Conservation (phyloP, 371 early-diverging fungal species). For the Haplosporangium sp. region DNA sequence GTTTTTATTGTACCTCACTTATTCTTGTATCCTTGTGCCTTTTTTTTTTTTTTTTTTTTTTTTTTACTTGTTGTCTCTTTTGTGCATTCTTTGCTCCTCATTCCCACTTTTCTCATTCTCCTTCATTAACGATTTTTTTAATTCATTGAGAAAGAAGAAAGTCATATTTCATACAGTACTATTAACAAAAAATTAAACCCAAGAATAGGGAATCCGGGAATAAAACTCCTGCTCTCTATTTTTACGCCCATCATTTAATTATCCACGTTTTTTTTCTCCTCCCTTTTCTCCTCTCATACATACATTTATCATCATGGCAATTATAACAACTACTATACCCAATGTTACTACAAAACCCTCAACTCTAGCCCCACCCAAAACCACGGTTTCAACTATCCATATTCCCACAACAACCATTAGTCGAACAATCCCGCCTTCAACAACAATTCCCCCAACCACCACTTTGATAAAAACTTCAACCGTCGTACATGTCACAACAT, state of each 20-base stretch:
- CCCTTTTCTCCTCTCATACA: neutral
- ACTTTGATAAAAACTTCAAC: neutral
- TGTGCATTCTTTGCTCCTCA: conserved; percentile 18
- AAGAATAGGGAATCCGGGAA: too few species aligned
- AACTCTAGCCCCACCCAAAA: neutral
- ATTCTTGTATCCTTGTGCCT: neutral
- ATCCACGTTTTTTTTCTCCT: too few species aligned
- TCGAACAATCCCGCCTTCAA: neutral
- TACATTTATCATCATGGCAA: neutral
- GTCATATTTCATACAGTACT: neutral
- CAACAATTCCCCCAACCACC: neutral
- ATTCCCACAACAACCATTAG: neutral
- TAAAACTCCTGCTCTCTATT: too few species aligned
- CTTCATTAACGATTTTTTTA: neutral
- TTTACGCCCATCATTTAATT: too few species aligned
- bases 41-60: conserved; percentile 7
- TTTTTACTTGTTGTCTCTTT: conserved; percentile 5
- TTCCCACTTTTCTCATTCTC: conserved; percentile 8
- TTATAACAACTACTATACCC: neutral
- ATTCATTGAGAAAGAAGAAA: neutral
- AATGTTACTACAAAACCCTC: neutral
- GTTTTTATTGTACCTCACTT: neutral
- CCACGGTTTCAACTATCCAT: neutral
- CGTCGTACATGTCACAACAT: neutral
- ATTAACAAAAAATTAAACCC: too few species aligned